Percentiles rank a stretch among this genome's conserved stretches.
Evolutionary conservation across 192 early-diverging fungal species (phyloP).

Genomic region (Coemansia nantahalensis): DNA sequence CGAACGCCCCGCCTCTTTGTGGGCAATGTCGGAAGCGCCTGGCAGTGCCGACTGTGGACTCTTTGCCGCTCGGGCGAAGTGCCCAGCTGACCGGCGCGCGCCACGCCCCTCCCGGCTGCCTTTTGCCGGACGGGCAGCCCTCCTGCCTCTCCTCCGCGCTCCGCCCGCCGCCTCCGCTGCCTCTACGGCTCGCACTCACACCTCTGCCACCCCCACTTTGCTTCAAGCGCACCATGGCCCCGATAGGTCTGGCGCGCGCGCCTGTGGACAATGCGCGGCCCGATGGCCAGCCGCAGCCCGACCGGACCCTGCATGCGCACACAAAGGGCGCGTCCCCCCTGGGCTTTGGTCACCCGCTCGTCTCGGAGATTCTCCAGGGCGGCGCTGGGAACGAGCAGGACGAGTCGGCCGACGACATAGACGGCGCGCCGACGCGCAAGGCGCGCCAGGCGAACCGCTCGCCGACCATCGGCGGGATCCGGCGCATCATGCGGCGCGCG

Average conservation of each 20-base stretch:
- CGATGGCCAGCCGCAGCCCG: slow-evolving; percentile 11
- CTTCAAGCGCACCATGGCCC: too few species aligned
- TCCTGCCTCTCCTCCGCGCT: too few species aligned
- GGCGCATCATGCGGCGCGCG: slow-evolving; percentile 37
- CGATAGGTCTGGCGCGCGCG: not conserved
- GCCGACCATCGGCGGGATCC: slow-evolving; percentile 29
- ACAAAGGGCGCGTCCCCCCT: slow-evolving; percentile 1
- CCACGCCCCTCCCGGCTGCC: too few species aligned
- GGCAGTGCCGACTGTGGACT: too few species aligned
- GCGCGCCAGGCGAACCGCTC: slow-evolving; percentile 6
- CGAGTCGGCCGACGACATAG: not conserved
- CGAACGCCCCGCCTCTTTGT: too few species aligned
- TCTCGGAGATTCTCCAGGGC: slow-evolving; percentile 14
- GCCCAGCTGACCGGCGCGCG: too few species aligned
- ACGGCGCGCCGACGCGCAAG: not conserved
- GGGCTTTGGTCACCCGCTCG: slow-evolving; percentile 11
- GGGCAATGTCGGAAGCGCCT: too few species aligned
- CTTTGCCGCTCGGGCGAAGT: too few species aligned
- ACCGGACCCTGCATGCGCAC: slow-evolving; percentile 1
- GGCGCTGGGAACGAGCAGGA: slow-evolving; percentile 1
- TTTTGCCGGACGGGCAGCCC: too few species aligned
- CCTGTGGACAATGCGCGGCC: slow-evolving; percentile 9
- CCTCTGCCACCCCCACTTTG: not conserved
- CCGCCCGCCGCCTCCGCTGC: too few species aligned
- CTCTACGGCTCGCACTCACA: too few species aligned